phyloP scores from a whole-genome alignment of 75 land plant genomes.

The Larix kaempferi region DNA sequence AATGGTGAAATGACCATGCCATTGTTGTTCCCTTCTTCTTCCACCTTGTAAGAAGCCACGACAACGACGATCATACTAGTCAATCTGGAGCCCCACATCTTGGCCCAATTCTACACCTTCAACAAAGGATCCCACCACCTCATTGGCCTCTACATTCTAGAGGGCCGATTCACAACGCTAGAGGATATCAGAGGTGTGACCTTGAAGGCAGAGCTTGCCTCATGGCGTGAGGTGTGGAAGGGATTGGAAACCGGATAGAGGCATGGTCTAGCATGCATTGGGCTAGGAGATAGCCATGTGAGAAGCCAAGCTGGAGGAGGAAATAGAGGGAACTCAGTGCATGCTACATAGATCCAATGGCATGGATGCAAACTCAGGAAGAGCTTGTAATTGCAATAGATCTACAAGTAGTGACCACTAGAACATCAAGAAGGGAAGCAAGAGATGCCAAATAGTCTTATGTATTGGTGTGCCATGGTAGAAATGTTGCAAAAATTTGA shows the following conservation, averaged over 20 bases:
- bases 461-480: too few relatives aligned
- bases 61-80: conserved; percentile 11
- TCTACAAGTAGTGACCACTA: too few relatives aligned
- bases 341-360: too few relatives aligned
- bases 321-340: too few relatives aligned
- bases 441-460: too few relatives aligned
- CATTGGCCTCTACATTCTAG: conserved; percentile 67
- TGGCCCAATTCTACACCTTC: conserved; percentile 85
- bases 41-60: neutral
- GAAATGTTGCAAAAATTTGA: too few relatives aligned
- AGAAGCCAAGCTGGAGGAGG: too few relatives aligned
- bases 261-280: too few relatives aligned
- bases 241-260: conserved; percentile 94
- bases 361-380: too few relatives aligned
- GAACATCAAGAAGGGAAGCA: too few relatives aligned
- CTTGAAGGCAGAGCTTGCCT: conserved; percentile 45
- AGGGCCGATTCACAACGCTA: conserved; percentile 49
- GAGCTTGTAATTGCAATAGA: too few relatives aligned
- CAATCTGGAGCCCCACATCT: conserved; percentile 63
- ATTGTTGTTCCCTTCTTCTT: neutral
- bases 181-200: conserved; percentile 73
- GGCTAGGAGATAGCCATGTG: too few relatives aligned
- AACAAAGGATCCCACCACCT: conserved; percentile 70
- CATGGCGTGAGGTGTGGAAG: conserved; percentile 91
- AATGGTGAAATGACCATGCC: neutral